Conservation (phyloP, 2,329 filamentous ascomycete species). For the Ophiostoma novo-ulmi region DNA sequence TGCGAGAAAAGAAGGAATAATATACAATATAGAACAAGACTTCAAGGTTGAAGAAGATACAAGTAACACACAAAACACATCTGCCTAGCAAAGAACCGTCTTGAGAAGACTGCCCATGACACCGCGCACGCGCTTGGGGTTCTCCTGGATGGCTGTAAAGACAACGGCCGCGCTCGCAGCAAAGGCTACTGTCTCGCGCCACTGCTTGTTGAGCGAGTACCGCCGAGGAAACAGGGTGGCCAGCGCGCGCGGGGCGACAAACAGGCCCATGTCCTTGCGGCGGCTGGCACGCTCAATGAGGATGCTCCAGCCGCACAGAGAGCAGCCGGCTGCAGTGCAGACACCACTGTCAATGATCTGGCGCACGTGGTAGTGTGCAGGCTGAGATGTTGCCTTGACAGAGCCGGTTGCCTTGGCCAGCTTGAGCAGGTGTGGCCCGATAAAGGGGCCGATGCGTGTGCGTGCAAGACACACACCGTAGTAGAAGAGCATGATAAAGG, state of each 20-base stretch:
- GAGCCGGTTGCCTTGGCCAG: not conserved
- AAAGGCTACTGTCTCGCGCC: constrained; percentile 62
- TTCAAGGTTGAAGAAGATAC: not conserved
- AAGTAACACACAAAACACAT: constrained; percentile 30
- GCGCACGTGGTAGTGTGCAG: constrained; percentile 31
- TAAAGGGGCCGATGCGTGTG: constrained; percentile 64
- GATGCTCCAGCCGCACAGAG: constrained; percentile 77
- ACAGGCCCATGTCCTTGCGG: constrained; percentile 70
- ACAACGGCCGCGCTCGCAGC: constrained; percentile 63
- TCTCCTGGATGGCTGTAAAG: constrained; percentile 62
- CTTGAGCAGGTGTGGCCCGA: constrained; percentile 34
- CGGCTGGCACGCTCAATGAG: constrained; percentile 62
- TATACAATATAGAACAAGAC: not conserved
- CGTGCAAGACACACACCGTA: constrained; percentile 77
- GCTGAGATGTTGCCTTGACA: not conserved
- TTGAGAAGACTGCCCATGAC: constrained; percentile 59
- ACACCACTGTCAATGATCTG: constrained; percentile 57
- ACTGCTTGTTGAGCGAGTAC: constrained; percentile 59
- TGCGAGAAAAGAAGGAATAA: not conserved
- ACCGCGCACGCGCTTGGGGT: constrained; percentile 58
- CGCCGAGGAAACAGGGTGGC: constrained; percentile 68
- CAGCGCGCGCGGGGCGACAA: constrained; percentile 72
- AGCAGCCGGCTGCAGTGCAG: constrained; percentile 67
- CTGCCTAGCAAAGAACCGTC: constrained; percentile 35
- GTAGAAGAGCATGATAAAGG: constrained; percentile 76